Evolutionary conservation across 179 eudicot genomes (phyloP).

Genomic region (Drosera spatulata): DNA sequence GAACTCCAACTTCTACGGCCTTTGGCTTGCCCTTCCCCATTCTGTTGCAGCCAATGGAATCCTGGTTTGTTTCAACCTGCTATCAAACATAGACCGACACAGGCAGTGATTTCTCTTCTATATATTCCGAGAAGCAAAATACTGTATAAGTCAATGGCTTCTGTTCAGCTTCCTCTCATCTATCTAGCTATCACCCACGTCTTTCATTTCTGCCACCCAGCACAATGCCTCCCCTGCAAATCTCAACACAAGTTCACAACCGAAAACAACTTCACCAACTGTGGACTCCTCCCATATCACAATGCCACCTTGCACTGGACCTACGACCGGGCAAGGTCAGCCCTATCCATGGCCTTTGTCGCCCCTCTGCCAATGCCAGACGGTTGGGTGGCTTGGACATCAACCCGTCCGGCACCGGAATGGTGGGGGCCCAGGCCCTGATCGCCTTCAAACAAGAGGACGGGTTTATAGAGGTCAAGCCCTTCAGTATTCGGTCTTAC

Average conservation of each 20-base stretch:
- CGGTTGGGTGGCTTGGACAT: slow-evolving; percentile 31
- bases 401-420: slow-evolving; percentile 23
- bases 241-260: slow-evolving; percentile 13
- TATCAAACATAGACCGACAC: too few relatives aligned
- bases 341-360: slow-evolving; percentile 18
- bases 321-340: slow-evolving; percentile 9
- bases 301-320: slow-evolving; percentile 24
- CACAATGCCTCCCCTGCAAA: slow-evolving; percentile 12
- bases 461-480: slow-evolving; percentile 15
- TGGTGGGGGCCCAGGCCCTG: slow-evolving; percentile 23
- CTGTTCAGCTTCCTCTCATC: too few relatives aligned
- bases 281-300: slow-evolving; percentile 16
- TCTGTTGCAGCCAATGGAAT: too few relatives aligned
- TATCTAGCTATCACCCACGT: too few relatives aligned
- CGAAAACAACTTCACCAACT: slow-evolving; percentile 15
- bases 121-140: too few relatives aligned
- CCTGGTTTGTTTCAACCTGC: too few relatives aligned
- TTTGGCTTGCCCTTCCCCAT: too few relatives aligned
- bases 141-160: too few relatives aligned
- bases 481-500: slow-evolving; percentile 11
- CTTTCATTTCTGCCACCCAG: neutral
- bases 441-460: neutral
- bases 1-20: too few relatives aligned
- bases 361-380: slow-evolving; percentile 11
- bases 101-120: too few relatives aligned